Evolutionary conservation across 2,329 filamentous ascomycete species (phyloP).

Genomic region (Xylaria sp.): DNA sequence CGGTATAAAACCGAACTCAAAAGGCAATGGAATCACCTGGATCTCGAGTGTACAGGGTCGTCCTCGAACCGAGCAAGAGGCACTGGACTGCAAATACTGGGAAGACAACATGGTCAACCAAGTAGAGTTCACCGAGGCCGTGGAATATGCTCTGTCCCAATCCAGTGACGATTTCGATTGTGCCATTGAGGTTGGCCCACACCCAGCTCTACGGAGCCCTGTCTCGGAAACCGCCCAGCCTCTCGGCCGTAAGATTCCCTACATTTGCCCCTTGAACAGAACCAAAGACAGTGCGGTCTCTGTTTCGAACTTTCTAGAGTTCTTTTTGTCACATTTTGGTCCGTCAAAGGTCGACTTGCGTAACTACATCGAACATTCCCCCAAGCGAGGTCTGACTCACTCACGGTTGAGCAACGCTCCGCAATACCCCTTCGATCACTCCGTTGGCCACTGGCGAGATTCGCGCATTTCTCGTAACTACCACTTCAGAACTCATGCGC

Average conservation of each 20-base stretch:
- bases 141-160: conserved; percentile 39
- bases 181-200: conserved; percentile 49
- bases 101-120: conserved; percentile 54
- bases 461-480: conserved; percentile 57
- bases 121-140: conserved; percentile 56
- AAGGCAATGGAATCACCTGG: conserved; percentile 50
- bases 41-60: conserved; percentile 55
- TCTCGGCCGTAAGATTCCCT: conserved; percentile 39
- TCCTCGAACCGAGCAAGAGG: conserved; percentile 32
- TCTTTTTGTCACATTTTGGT: conserved; percentile 46
- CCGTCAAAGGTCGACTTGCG: conserved; percentile 32
- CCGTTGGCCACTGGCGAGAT: conserved; percentile 56
- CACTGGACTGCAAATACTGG: conserved; percentile 53
- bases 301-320: conserved; percentile 46
- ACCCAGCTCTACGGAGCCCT: conserved; percentile 46
- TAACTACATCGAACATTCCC: conserved; percentile 43
- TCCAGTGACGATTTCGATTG: conserved; percentile 43
- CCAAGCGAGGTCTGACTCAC: conserved; percentile 7
- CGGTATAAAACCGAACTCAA: conserved; percentile 43
- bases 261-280: conserved; percentile 42
- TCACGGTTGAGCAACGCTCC: conserved; percentile 51
- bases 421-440: conserved; percentile 62
- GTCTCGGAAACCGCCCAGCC: conserved; percentile 42
- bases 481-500: conserved; percentile 45
- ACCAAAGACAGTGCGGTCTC: conserved; percentile 41